Base-by-base conservation (phyloP, 2,329 filamentous ascomycete species). In the Xylariaceae sp. region DNA sequence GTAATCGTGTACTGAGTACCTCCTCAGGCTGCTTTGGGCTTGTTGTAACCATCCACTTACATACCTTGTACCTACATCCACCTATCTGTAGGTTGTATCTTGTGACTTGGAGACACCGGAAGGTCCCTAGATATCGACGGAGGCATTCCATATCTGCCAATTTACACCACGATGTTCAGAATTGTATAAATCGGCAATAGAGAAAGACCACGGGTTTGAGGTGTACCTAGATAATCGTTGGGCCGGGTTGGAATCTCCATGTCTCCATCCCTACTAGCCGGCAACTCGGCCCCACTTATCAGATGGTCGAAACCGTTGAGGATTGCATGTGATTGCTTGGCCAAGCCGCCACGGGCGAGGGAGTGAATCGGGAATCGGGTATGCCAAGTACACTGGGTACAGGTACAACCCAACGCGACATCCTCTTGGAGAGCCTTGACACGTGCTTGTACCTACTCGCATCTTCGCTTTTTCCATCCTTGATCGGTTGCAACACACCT, bases 371-470 rank as follows among this genome's bases (percentile, higher is more conserved):
- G 32, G 32, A 34, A n/a, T n/a, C n/a, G n/a, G n/a, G n/a, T 34
- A 15, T 34, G 10, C 13, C 13, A n/a, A n/a, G n/a, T n/a, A n/a
- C n/a, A n/a, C n/a, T n/a, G n/a, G n/a, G 26, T 26, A 26, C 26
- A 8, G 26, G 26, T 26, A 26, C 26, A 26, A 26, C 26, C 26
- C 26, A 26, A 26, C 8, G 26, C 30, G 5, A 34, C 30, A 16
- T 12, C n/a, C 37, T 40, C 8, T 40, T 18, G 26, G 22, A 19
- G 42, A 16, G 5, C 22, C 36, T 29, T 47, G 30, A 47, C 45
- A 47, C 45, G 45, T 47, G 45, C 45, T 37, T 39, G 45, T 36
- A 26, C 41, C 41, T 34, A 34, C 32, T 34, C 32, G 32, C 13
- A 30, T 4, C 40, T 21, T 42, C 8, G 6, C 40, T 42, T 7